Evolutionary conservation across 2,329 filamentous ascomycete species (phyloP).

Genomic region (Neophaeococcomyces mojaviensis): DNA sequence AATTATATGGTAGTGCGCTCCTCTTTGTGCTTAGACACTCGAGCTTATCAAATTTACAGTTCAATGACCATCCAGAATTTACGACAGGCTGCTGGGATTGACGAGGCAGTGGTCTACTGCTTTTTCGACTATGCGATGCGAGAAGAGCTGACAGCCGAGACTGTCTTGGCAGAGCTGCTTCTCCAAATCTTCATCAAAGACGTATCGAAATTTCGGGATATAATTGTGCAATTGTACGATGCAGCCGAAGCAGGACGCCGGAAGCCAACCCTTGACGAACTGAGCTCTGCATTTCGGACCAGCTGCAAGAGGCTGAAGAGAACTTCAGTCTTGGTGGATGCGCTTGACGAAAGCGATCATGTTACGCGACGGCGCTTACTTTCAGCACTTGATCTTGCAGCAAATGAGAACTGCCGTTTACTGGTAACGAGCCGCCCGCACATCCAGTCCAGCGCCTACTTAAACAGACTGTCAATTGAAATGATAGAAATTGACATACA

Average conservation of each 20-base stretch:
- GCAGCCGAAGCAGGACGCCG: background rate
- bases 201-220: background rate
- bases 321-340: background rate
- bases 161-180: background rate
- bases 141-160: background rate
- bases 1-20: background rate
- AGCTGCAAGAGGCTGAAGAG: background rate
- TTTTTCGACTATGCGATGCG: conserved; percentile 1
- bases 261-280: background rate
- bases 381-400: background rate
- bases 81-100: background rate
- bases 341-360: conserved; percentile 4
- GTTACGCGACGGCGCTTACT: background rate
- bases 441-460: background rate
- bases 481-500: background rate
- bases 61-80: conserved; percentile 2
- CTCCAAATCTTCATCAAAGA: background rate
- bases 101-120: background rate
- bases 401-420: background rate
- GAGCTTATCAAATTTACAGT: background rate
- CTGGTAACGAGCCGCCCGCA: background rate
- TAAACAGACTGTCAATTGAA: no score
- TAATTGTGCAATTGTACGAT: background rate
- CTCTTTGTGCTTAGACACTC: background rate
- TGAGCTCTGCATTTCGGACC: background rate